A percentile compares a stretch with the other conserved stretches of the same genome.
phyloP scores from a whole-genome alignment of 192 early-diverging fungal species.

The Podila horticola region DNA sequence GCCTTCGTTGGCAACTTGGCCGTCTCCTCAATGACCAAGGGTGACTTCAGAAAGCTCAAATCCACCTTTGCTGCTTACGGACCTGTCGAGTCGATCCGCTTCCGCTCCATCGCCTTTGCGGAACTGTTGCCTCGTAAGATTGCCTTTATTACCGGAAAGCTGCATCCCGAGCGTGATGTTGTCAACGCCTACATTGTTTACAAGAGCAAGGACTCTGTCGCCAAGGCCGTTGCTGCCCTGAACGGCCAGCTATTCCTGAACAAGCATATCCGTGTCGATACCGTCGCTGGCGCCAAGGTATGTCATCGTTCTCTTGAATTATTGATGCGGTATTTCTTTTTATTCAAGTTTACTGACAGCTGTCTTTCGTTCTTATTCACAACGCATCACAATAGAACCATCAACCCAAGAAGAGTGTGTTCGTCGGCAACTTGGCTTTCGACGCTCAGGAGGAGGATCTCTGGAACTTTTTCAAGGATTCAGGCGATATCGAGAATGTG shows the following conservation, averaged over 20 bases:
- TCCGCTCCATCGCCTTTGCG: slow-evolving; percentile 86
- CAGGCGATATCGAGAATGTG: slow-evolving; percentile 81
- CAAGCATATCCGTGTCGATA: slow-evolving; percentile 91
- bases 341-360: not conserved
- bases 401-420: slow-evolving; percentile 84
- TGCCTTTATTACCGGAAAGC: slow-evolving; percentile 84
- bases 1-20: slow-evolving; percentile 95
- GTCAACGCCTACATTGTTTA: slow-evolving; percentile 95
- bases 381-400: slow-evolving; percentile 53
- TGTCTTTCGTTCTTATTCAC: not conserved
- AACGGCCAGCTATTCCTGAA: slow-evolving; percentile 87
- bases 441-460: slow-evolving; percentile 78
- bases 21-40: slow-evolving; percentile 62
- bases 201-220: slow-evolving; percentile 64
- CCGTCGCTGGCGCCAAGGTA: slow-evolving; percentile 60
- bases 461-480: slow-evolving; percentile 75
- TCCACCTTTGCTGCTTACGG: slow-evolving; percentile 74
- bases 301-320: not conserved
- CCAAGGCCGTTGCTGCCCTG: slow-evolving; percentile 67
- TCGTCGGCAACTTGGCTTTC: slow-evolving; percentile 79
- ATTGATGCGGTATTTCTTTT: not conserved
- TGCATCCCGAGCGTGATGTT: slow-evolving; percentile 86
- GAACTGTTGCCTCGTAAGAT: slow-evolving; percentile 78
- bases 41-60: slow-evolving; percentile 73
- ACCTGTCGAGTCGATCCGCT: slow-evolving; percentile 85